Percentiles rank a stretch among this genome's conserved stretches.
Evolutionary conservation across 495 filamentous ascomycete species (phyloP).

Genomic region (Penicillium verhagenii): DNA sequence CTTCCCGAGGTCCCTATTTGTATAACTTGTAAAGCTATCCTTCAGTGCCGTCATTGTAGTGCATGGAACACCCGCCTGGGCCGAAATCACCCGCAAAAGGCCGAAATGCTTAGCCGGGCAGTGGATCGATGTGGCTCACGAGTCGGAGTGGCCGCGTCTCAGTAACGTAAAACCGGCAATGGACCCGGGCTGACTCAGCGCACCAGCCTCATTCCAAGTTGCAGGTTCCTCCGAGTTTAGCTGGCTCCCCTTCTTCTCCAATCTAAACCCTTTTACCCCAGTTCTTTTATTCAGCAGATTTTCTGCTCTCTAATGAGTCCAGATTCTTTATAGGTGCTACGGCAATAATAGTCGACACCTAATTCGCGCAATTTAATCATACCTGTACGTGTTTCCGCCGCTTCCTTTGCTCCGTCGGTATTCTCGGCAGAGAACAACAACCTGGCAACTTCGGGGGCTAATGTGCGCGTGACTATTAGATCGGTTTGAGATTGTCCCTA

Average conservation of each 20-base stretch:
- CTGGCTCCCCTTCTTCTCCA: constrained; percentile 13
- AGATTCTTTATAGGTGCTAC: constrained; percentile 45
- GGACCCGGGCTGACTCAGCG: constrained; percentile 28
- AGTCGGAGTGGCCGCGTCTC: constrained; percentile 4
- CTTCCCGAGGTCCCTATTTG: neutral
- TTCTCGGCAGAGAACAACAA: constrained; percentile 22
- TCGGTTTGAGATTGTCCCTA: constrained; percentile 11
- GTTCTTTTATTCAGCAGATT: constrained; percentile 25
- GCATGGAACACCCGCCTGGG: constrained; percentile 16
- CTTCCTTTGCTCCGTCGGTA: constrained; percentile 40
- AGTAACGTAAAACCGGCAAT: constrained; percentile 15
- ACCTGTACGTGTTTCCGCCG: constrained; percentile 17
- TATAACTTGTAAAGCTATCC: too few relatives aligned
- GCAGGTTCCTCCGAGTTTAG: constrained; percentile 20
- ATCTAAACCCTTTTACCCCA: constrained; percentile 11
- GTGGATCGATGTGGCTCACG: constrained; percentile 9
- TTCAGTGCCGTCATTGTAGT: constrained; percentile 14
- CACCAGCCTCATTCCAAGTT: constrained; percentile 22
- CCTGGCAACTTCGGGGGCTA: constrained; percentile 24
- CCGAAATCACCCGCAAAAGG: constrained; percentile 27
- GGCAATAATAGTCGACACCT: constrained; percentile 50
- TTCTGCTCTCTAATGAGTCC: constrained; percentile 49
- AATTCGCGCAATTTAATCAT: constrained; percentile 20
- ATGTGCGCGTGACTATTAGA: constrained; percentile 7
- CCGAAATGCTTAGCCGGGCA: constrained; percentile 26